These are phyloP conservation scores for Besnoitia besnoiti DNA, from an alignment of 169 alveolate genomes.

Conservation along the genomic window DNA sequence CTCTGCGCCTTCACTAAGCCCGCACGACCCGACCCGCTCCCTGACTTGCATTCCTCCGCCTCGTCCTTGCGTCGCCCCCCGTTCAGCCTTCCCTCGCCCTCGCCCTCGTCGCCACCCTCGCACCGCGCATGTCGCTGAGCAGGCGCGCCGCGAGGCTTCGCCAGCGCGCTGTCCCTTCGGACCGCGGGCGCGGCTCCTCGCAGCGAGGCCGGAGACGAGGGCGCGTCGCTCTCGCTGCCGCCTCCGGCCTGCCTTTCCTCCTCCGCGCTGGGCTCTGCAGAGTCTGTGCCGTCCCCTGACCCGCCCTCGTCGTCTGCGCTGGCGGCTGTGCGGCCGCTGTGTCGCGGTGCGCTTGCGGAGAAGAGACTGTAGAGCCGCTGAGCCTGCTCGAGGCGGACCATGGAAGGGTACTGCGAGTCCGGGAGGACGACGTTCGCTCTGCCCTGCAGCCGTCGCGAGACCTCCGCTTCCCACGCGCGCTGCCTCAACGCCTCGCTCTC, in stretches of 20 bases:
- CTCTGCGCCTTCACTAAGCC: no score
- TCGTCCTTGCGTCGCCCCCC: neutral
- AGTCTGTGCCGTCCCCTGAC: neutral
- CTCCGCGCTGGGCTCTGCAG: neutral
- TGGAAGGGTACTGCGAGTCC: neutral
- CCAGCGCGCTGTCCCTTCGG: no score
- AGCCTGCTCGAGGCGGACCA: slow-evolving; percentile 9
- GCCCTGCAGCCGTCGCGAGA: neutral
- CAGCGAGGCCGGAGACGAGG: neutral
- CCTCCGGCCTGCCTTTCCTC: neutral
- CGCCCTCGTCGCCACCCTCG: neutral
- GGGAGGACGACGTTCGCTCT: neutral
- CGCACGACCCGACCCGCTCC: no score
- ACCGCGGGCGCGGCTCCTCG: no score
- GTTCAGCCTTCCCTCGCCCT: neutral
- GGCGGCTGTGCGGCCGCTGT: neutral
- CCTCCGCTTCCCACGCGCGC: neutral
- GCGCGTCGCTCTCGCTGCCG: neutral
- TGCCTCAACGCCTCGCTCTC: neutral
- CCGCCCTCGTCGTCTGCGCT: neutral
- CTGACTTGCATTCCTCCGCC: no score
- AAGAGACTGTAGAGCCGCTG: neutral
- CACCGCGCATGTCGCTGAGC: neutral
- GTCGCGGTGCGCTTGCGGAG: neutral
- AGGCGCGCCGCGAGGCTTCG: no score